These are phyloP conservation scores for Aechmea fasciata DNA, from an alignment of 176 grass and related monocot genomes.

Conservation along the genomic window DNA sequence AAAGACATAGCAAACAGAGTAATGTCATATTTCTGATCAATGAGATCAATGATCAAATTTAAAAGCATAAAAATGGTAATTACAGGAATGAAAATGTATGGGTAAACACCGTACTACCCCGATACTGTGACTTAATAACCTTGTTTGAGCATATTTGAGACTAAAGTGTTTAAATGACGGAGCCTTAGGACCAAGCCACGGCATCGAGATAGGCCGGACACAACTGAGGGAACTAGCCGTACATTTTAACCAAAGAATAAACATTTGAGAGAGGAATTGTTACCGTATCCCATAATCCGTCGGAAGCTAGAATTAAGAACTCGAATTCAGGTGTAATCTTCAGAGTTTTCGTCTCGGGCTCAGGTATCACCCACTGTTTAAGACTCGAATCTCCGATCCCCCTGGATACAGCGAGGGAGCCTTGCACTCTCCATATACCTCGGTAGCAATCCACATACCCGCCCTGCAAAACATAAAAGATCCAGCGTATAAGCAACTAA, in stretches of 20 bases:
- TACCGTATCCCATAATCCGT: slow-evolving; percentile 93
- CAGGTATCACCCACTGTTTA: slow-evolving; percentile 80
- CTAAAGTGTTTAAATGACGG: too few relatives aligned
- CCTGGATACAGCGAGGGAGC: slow-evolving; percentile 78
- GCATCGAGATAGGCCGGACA: too few relatives aligned
- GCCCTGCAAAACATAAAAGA: slow-evolving; percentile 41
- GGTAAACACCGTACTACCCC: too few relatives aligned
- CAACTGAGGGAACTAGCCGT: too few relatives aligned
- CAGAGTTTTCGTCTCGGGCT: slow-evolving; percentile 62
- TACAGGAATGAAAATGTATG: background rate
- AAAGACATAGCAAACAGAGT: background rate
- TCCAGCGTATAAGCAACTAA: background rate
- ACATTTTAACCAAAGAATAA: background rate
- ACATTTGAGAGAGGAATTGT: background rate
- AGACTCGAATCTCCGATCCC: slow-evolving; percentile 80
- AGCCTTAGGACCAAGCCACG: too few relatives aligned
- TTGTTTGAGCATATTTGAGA: too few relatives aligned
- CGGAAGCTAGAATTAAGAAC: slow-evolving; percentile 88
- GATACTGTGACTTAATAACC: too few relatives aligned
- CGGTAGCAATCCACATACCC: slow-evolving; percentile 70
- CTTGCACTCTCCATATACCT: slow-evolving; percentile 93
- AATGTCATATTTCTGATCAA: background rate
- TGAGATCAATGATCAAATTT: background rate
- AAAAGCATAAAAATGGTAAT: background rate
- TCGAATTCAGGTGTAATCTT: slow-evolving; percentile 52